Conservation (phyloP, 306 rosid species). For the Casuarina cunninghamiana region DNA sequence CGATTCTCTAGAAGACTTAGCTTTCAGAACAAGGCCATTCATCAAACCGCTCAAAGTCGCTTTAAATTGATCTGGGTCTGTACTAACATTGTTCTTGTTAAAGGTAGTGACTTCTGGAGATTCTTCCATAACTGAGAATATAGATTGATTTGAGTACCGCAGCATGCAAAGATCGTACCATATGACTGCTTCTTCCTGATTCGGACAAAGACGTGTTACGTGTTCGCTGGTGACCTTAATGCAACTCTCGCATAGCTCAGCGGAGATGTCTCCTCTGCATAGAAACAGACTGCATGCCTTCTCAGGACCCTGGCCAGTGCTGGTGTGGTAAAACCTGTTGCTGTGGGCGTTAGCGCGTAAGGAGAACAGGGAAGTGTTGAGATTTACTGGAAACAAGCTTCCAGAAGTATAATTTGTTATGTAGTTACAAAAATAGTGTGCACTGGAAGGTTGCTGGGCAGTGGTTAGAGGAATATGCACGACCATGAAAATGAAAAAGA, state of each 20-base stretch:
- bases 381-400: slow-evolving; percentile 45
- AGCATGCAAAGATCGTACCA: slow-evolving; percentile 42
- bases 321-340: slow-evolving; percentile 40
- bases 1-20: slow-evolving; percentile 20
- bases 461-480: slow-evolving; percentile 16
- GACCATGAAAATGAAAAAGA: slow-evolving; percentile 6
- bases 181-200: slow-evolving; percentile 50
- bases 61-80: slow-evolving; percentile 28
- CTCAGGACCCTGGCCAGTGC: slow-evolving; percentile 35
- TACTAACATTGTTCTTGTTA: not conserved
- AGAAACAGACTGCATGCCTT: slow-evolving; percentile 34
- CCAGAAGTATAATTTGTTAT: slow-evolving; percentile 47
- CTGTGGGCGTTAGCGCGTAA: slow-evolving; percentile 24
- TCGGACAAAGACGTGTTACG: slow-evolving; percentile 35
- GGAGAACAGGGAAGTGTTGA: slow-evolving; percentile 41
- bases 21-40: no score
- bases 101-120: not conserved
- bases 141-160: slow-evolving; percentile 40
- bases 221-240: slow-evolving; percentile 28
- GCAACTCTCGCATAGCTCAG: slow-evolving; percentile 39
- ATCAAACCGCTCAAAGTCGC: no score
- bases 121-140: slow-evolving; percentile 17
- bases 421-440: slow-evolving; percentile 1
- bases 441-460: slow-evolving; percentile 26
- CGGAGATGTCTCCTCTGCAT: slow-evolving; percentile 49